Conservation (phyloP, 2,329 filamentous ascomycete species). For the Verticillium dahliae region DNA sequence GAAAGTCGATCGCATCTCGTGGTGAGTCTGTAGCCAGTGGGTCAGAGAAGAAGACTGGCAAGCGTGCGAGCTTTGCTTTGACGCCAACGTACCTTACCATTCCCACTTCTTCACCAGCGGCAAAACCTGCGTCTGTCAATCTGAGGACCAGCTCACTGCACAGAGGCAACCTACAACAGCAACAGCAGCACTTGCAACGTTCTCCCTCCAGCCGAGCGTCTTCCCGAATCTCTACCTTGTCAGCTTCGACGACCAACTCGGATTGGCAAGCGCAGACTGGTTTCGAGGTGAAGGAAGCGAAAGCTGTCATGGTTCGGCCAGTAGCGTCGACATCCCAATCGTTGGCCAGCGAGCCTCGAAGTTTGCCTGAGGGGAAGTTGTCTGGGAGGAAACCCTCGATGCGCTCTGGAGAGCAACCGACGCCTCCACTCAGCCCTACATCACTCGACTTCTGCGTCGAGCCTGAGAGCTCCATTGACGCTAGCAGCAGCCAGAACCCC, state of each 20-base stretch:
- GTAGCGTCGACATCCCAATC: conserved; percentile 2
- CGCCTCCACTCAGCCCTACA: conserved; percentile 44
- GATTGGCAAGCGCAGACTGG: conserved; percentile 9
- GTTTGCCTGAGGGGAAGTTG: not conserved
- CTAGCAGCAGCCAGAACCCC: conserved; percentile 15
- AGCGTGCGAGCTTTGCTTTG: conserved; percentile 31
- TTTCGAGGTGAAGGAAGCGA: conserved; percentile 29
- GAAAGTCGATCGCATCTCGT: not conserved
- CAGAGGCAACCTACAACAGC: conserved; percentile 5
- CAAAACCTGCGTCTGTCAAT: conserved; percentile 13
- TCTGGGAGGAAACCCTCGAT: not conserved
- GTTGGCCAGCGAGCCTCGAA: not conserved
- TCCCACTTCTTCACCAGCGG: conserved; percentile 19
- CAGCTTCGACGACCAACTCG: conserved; percentile 28
- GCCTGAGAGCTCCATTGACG: conserved; percentile 27
- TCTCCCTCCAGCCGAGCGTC: conserved; percentile 10
- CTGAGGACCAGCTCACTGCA: conserved; percentile 22
- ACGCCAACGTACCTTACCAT: conserved; percentile 36
- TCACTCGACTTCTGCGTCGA: conserved; percentile 41
- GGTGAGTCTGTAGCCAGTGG: not conserved
- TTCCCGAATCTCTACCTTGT: conserved; percentile 29
- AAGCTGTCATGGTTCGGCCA: conserved; percentile 29
- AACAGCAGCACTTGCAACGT: not conserved
- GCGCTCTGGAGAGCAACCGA: conserved; percentile 31
- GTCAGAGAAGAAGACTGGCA: conserved; percentile 23